A percentile compares a stretch with the other conserved stretches of the same genome.
These are phyloP conservation scores for Euphorbia schlechtendalii DNA, from an alignment of 441 rosid genomes.

Conservation along the genomic window DNA sequence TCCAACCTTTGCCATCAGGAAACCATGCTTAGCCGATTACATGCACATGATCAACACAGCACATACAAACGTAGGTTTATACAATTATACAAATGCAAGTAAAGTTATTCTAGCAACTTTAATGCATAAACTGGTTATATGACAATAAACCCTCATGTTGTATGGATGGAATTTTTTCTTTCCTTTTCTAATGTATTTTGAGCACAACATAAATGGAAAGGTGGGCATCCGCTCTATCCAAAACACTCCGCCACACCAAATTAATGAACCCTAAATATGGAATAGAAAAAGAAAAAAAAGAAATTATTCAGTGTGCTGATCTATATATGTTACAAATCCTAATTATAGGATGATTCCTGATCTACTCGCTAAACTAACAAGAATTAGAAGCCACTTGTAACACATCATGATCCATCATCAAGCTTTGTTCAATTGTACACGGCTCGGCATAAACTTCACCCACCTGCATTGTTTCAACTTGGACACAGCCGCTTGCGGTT, in stretches of 20 bases:
- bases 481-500: conserved; percentile 65
- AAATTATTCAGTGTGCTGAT: conserved; percentile 43
- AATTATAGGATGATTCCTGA: conserved; percentile 40
- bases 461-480: conserved; percentile 65
- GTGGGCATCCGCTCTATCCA: conserved; percentile 50
- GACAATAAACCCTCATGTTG: neutral
- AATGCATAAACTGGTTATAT: neutral
- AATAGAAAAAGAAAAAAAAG: conserved; percentile 10
- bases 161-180: conserved; percentile 18
- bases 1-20: too few species aligned
- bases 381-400: conserved; percentile 25
- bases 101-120: neutral
- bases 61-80: too few species aligned
- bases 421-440: conserved; percentile 39
- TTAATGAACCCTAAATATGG: conserved; percentile 35
- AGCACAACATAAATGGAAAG: conserved; percentile 28
- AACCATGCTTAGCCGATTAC: too few species aligned
- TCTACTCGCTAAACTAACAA: conserved; percentile 47
- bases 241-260: conserved; percentile 48
- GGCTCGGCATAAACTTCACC: conserved; percentile 55
- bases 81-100: neutral
- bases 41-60: neutral
- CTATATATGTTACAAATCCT: conserved; percentile 75
- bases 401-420: conserved; percentile 33
- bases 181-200: conserved; percentile 15